A percentile compares a stretch with the other conserved stretches of the same genome.
These are phyloP conservation scores for Xylariaceae sp. DNA, from an alignment of 2,329 filamentous ascomycete species.

Conservation along the genomic window DNA sequence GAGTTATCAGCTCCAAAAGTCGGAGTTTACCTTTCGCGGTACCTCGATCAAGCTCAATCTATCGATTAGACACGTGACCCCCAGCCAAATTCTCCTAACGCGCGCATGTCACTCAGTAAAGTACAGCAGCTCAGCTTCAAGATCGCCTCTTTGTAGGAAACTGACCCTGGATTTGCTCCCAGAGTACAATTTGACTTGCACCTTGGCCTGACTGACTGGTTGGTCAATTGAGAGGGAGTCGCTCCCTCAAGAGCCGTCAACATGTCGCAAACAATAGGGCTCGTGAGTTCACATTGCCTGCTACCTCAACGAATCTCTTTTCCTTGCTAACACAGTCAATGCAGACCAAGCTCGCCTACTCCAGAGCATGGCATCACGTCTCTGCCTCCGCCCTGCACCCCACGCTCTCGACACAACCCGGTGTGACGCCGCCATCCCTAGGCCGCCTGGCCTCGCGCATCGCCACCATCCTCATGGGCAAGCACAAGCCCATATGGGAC, in stretches of 20 bases:
- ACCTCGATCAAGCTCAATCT: constrained; percentile 1
- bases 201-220: no score
- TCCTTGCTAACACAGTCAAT: neutral
- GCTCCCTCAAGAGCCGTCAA: constrained; percentile 32
- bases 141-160: no score
- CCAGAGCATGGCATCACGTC: constrained; percentile 85
- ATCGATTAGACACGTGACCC: constrained; percentile 21
- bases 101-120: constrained; percentile 10
- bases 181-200: no score
- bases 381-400: constrained; percentile 66
- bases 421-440: constrained; percentile 69
- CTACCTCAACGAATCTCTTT: constrained; percentile 4
- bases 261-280: constrained; percentile 78
- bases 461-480: constrained; percentile 88
- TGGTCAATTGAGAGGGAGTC: constrained; percentile 28
- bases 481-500: constrained; percentile 97
- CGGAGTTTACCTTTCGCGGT: no score
- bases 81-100: constrained; percentile 5
- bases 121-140: constrained; percentile 4
- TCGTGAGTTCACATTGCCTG: constrained; percentile 47
- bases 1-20: no score
- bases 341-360: constrained; percentile 94
- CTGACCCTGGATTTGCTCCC: no score
- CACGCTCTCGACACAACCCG: constrained; percentile 54
- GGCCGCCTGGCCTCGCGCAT: constrained; percentile 87